Conservation (phyloP, 73 alveolate genomes). For the Paramecium sexaurelia region DNA sequence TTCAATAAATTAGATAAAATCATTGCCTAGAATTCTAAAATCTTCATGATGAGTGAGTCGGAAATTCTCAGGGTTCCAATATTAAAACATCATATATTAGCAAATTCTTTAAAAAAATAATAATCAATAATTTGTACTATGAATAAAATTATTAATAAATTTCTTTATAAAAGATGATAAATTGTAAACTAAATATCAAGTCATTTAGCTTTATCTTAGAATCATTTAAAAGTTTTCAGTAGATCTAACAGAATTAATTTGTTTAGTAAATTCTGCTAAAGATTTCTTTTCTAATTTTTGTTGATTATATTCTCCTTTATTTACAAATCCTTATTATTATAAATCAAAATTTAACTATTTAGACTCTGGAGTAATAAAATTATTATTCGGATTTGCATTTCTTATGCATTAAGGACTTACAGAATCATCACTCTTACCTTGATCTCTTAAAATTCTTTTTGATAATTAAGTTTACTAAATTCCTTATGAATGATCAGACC, state of each 20-base stretch:
- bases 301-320: neutral
- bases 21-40: no score
- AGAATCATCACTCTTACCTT: neutral
- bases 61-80: neutral
- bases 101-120: neutral
- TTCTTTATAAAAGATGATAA: neutral
- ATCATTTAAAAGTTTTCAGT: neutral
- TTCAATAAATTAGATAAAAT: no score
- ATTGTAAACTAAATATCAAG: neutral
- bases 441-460: neutral
- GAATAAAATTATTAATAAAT: neutral
- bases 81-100: neutral
- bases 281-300: neutral
- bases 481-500: slow-evolving; percentile 1
- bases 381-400: neutral
- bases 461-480: neutral
- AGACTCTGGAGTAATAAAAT: neutral
- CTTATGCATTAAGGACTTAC: neutral
- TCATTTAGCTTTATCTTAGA: neutral
- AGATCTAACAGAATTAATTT: slow-evolving; percentile 29
- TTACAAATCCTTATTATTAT: neutral
- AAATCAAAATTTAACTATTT: neutral
- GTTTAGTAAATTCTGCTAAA: slow-evolving; percentile 3
- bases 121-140: neutral
- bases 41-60: no score